Evolutionary conservation across 176 grass and related monocot genomes (phyloP).

Genomic region (Ampelocalamus luodianensis): DNA sequence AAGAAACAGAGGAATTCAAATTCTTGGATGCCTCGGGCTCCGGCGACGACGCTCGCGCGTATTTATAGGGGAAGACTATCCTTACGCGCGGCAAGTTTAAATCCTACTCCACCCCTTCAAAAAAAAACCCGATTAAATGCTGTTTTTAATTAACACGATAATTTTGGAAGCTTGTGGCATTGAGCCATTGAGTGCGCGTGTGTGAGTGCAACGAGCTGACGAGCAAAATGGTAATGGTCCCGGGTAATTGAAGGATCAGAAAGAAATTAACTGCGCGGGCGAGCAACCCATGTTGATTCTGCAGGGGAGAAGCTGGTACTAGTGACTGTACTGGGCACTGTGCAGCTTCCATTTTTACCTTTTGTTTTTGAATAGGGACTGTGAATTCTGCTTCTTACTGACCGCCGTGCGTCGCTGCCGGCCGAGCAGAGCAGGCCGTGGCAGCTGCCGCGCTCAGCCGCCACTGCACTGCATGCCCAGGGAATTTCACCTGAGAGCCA

Average conservation of each 20-base stretch:
- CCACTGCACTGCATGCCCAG: slow-evolving; percentile 4
- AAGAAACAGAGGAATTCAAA: slow-evolving; percentile 39
- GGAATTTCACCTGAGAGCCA: slow-evolving; percentile 14
- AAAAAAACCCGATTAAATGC: background rate
- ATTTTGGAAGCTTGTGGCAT: slow-evolving; percentile 39
- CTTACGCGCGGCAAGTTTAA: slow-evolving; percentile 19
- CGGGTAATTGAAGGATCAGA: slow-evolving; percentile 16
- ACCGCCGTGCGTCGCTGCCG: background rate
- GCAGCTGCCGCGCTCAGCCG: slow-evolving; percentile 1
- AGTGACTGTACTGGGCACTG: background rate
- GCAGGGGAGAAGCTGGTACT: slow-evolving; percentile 32
- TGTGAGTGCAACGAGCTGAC: background rate
- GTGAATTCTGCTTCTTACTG: slow-evolving; percentile 59
- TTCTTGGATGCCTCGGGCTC: slow-evolving; percentile 6
- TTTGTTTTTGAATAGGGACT: slow-evolving; percentile 45
- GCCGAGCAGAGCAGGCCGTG: slow-evolving; percentile 30
- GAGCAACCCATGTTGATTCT: slow-evolving; percentile 56
- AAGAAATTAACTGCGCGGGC: slow-evolving; percentile 48
- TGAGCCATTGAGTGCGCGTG: background rate
- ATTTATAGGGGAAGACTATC: slow-evolving; percentile 42
- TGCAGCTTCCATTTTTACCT: slow-evolving; percentile 62
- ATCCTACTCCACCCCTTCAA: background rate
- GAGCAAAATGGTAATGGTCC: slow-evolving; percentile 42
- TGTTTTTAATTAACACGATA: background rate
- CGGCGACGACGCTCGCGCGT: background rate